Evolutionary conservation across 2,329 filamentous ascomycete species (phyloP).

Genomic region (Calonectria multiphialidica): DNA sequence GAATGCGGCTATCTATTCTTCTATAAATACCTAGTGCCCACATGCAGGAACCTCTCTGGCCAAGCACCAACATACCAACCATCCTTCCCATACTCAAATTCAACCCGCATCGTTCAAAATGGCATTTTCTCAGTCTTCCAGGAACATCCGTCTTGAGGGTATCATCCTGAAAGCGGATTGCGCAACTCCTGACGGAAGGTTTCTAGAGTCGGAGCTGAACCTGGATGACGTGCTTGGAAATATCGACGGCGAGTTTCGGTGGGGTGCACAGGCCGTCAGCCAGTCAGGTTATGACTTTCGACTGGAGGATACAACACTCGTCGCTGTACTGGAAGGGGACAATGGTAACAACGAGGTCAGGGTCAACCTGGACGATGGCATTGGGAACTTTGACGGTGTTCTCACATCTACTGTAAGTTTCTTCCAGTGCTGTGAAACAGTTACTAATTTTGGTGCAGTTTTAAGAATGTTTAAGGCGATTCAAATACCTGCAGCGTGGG

Average conservation of each 20-base stretch:
- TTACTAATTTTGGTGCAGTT: too few relatives aligned
- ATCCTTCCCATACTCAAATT: not conserved
- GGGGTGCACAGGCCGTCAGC: not conserved
- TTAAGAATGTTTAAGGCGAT: too few relatives aligned
- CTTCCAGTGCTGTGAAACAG: too few relatives aligned
- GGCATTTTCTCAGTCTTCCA: not conserved
- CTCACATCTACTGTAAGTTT: not conserved
- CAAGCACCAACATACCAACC: too few relatives aligned
- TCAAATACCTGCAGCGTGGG: too few relatives aligned
- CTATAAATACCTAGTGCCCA: too few relatives aligned
- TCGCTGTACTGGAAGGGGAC: not conserved
- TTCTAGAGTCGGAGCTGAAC: not conserved
- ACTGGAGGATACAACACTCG: slow-evolving; percentile 5
- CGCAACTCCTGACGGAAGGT: not conserved
- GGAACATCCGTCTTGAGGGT: not conserved
- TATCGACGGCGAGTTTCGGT: not conserved
- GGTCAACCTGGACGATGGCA: not conserved
- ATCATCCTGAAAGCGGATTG: not conserved
- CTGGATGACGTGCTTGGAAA: not conserved
- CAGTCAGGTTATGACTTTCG: not conserved
- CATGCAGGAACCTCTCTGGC: too few relatives aligned
- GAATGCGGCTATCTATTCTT: too few relatives aligned
- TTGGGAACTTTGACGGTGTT: not conserved
- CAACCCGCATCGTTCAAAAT: not conserved
- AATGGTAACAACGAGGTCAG: not conserved